Conservation (phyloP, 805 yeast genomes). For the Wickerhamiella kazuoi region DNA sequence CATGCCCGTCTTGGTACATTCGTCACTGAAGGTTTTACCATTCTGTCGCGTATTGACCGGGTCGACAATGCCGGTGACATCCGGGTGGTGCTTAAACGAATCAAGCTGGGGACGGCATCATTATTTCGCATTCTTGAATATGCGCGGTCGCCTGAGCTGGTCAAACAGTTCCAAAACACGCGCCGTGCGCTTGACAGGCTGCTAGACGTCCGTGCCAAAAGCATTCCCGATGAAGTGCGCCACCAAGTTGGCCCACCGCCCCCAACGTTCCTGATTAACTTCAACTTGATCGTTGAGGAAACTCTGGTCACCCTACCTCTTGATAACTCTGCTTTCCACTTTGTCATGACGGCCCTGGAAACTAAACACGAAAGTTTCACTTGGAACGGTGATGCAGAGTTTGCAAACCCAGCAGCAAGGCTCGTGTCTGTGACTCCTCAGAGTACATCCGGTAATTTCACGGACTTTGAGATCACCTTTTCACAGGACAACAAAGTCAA, state of each 20-base stretch:
- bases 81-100: slow-evolving; percentile 1
- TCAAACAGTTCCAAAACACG: background rate
- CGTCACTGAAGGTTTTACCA: slow-evolving; percentile 1
- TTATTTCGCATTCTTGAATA: slow-evolving; percentile 1
- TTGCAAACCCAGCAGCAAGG: background rate
- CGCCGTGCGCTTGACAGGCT: background rate
- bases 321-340: slow-evolving; percentile 1
- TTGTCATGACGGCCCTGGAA: slow-evolving; percentile 1
- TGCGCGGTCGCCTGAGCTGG: background rate
- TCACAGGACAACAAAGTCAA: background rate
- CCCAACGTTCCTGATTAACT: background rate
- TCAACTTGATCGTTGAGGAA: background rate
- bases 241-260: background rate
- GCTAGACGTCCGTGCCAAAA: background rate
- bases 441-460: background rate
- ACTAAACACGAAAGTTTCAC: slow-evolving; percentile 1
- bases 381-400: background rate
- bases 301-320: slow-evolving; percentile 3
- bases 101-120: slow-evolving; percentile 3
- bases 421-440: background rate
- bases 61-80: slow-evolving; percentile 7
- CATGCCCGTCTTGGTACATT: slow-evolving; percentile 1
- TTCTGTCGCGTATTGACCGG: slow-evolving; percentile 4
- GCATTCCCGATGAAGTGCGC: background rate
- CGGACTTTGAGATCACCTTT: slow-evolving; percentile 1